Base-by-base conservation (phyloP, 257 asterid species). In the Rauvolfia tetraphylla region DNA sequence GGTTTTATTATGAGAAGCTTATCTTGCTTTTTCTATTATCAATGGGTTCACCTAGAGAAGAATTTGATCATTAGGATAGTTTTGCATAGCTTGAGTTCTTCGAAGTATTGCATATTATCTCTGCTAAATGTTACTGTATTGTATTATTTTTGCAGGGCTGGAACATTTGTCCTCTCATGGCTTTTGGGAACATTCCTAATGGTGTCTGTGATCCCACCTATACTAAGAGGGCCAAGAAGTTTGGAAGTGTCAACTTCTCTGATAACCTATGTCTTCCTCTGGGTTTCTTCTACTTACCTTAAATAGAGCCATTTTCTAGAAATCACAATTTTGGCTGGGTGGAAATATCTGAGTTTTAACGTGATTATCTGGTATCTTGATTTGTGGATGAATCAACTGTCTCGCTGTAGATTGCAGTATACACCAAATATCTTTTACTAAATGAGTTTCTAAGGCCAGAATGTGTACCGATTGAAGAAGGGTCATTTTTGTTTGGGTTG, bases 151-250 rank as follows among this genome's bases (percentile, higher is more conserved):
- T 81, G 81, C 97, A 95, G 99, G 90, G 95, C 89, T 36, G 98
- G 96, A 76, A 80, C 91, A 75, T 95, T 95, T 74, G 80, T 84
- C 72, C 46, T 93, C 73, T 88, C 98, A 42, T 95, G 99, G 99
- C 88, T 95, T 75, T 62, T 93, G n/a, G 99, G 99, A 70, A 93
- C 99, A 27, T 92, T 95, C 84, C 71, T 95, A 86, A 95, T 95
- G 96, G 98, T 92, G 46, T 92, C 98, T 74, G 96, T 95, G 81
- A 86, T 95, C 86, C 99, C 99, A 68, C 98, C 98, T 1, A 74
- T 92, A 79, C 92, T 91, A 68, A 90, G 87, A 84, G 97, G 98
- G 70, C 90, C 91, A 68, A 90, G 89, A 83, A 93, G 97, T 82
- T 86, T 95, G 92, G 98, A 95, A 90, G 98, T 95, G 79, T 88